Evolutionary conservation across 2,329 filamentous ascomycete species (phyloP), one percentile per base, ranked within the genome.

Genomic region (Stenocarpella maydis): DNA sequence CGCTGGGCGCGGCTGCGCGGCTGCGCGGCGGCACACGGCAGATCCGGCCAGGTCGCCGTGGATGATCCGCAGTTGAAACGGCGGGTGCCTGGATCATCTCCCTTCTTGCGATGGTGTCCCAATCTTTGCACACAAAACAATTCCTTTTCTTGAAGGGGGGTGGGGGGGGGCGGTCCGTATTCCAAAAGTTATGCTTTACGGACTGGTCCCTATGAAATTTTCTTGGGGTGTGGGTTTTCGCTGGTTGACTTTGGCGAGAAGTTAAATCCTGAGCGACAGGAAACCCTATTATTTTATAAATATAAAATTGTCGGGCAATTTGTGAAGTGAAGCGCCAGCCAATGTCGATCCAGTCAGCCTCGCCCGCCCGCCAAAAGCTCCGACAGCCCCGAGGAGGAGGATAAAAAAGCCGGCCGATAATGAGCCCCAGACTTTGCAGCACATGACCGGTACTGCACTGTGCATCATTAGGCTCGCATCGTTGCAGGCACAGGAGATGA

Each of bases 61-160:
- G 41, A 47, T 28, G 55, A 61, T 61, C 55, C 55, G 55, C 55
- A 61, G 55, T 61, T 61, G 55, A 61, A 61, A 61, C 55, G 55
- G 55, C 41, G 55, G 24, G 24, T 34, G 58, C 58, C 26, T 63
- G 43, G 58, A 63, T 49, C 43, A 63, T 63, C 58, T 63, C 58
- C 58, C 58, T 26, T 61, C 12, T 37, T 9, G 31, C 31, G 9
- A 34, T 37, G 8, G 8, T 37, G 34, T 37, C 34, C 26, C 41
- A 41, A 61, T 41, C 10, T 24, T 24, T 37, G 34, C 9, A 4
- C 55, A 43, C 37, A 19, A 60, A 60, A 41, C 53, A 41, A 58
- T n/a, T n/a, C n/a, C n/a, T n/a, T n/a, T n/a, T n/a, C n/a, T n/a
- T n/a, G n/a, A n/a, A n/a, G n/a, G n/a, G n/a, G n/a, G n/a, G n/a